Conservation (phyloP, 768 basidiomycete genomes). For the Phlegmacium glaucopus region DNA sequence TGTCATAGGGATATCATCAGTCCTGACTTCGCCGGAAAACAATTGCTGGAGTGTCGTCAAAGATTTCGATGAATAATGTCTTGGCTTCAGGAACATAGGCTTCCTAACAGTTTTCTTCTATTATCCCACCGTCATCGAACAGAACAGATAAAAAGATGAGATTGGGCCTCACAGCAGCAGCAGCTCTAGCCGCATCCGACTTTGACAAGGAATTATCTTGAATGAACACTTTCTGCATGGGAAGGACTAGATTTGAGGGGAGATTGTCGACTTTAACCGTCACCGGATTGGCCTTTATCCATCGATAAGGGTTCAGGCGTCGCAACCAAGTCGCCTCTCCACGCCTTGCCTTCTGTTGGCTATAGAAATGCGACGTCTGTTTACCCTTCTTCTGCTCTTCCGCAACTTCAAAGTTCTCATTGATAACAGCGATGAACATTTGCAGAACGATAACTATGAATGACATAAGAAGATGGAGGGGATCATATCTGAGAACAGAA, state of each 20-base stretch:
- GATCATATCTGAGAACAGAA: conserved; percentile 1
- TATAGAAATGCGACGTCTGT: conserved; percentile 73
- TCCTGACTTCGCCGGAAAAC: conserved; percentile 53
- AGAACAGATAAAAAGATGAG: background rate
- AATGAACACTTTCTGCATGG: conserved; percentile 74
- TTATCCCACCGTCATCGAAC: background rate
- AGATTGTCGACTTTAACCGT: conserved; percentile 67
- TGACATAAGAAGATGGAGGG: background rate
- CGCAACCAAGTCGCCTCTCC: conserved; percentile 63
- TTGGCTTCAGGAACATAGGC: conserved; percentile 30
- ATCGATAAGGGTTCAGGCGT: conserved; percentile 84
- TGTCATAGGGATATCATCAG: conserved; percentile 56
- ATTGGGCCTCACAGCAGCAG: conserved; percentile 9
- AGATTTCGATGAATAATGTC: conserved; percentile 55
- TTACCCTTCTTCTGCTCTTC: conserved; percentile 85
- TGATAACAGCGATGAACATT: conserved; percentile 97
- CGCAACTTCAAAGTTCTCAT: conserved; percentile 91
- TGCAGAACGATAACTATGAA: conserved; percentile 80
- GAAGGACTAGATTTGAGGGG: conserved; percentile 72
- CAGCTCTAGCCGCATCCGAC: conserved; percentile 13
- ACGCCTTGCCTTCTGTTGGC: conserved; percentile 50
- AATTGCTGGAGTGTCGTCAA: conserved; percentile 60
- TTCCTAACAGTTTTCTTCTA: conserved; percentile 22
- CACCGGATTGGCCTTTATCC: conserved; percentile 70
- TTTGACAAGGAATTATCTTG: conserved; percentile 48